Evolutionary conservation across 2,329 filamentous ascomycete genomes (phyloP), one percentile per base, ranked within the genome.

Genomic region (Trichoderma polysporum): DNA sequence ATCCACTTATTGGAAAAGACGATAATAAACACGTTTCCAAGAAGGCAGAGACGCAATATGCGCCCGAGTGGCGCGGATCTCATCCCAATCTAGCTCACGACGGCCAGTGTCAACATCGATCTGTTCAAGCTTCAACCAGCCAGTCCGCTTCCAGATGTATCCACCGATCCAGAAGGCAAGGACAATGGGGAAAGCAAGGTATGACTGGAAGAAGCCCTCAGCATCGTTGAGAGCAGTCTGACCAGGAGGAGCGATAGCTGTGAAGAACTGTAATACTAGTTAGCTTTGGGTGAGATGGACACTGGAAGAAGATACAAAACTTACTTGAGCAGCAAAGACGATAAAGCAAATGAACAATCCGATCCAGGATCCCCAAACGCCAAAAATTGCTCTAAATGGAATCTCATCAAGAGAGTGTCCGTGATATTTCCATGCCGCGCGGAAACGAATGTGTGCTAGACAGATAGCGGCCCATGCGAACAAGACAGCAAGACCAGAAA

Each of bases 81-180:
- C 76, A 7, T 89, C 86, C 86, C 86, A 90, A 74, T 90, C 84
- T 59, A 90, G 82, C 76, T 87, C 84, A 67, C 88, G 83, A 45
- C 88, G 84, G 69, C 88, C 89, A 31, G 83, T 84, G 73, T 91
- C 88, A 63, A 91, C 83, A 71, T 91, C 89, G 67, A 92, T 90
- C 70, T 91, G 78, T 31, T 81, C 77, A 2, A 86, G 75, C 27
- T 75, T 82, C 63, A 89, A 80, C 86, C 86, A 91, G 19, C 84
- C 84, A 27, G 81, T 76, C 49, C 86, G 80, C 82, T 91, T 91
- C 89, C 88, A 91, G 69, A 86, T 15, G 74, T 84, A 90, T 7
- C 88, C 86, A 53, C 75, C 73, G 52, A 80, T 56, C 83, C 85
- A 88, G 76, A 88, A 88, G 68, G 78, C 60, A 5, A 86, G 69